A percentile compares a stretch with the other conserved stretches of the same genome.
Evolutionary conservation across 2,329 filamentous ascomycete species (phyloP).

Genomic region (Myriosclerotinia scirpicola): DNA sequence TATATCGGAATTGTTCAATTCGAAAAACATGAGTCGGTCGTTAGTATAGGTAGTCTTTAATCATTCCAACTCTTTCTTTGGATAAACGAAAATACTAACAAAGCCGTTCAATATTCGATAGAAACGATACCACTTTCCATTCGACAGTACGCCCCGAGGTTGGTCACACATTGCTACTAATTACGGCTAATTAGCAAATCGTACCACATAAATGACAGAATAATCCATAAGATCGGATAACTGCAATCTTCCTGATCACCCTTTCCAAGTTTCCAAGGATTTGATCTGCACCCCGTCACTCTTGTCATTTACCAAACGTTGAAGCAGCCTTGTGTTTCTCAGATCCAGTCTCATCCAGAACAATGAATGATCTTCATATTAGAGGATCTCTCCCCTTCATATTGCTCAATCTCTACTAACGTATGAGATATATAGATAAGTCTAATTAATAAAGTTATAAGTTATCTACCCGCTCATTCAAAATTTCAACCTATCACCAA

Average conservation of each 20-base stretch:
- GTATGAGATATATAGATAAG: not conserved
- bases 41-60: not conserved
- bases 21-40: not conserved
- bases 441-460: not conserved
- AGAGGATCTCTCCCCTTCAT: not conserved
- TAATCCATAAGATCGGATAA: not conserved
- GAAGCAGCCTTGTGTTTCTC: not conserved
- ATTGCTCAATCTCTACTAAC: not conserved
- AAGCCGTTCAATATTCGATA: no score
- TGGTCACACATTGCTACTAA: not conserved
- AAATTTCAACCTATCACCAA: not conserved
- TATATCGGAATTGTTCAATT: constrained; percentile 6
- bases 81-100: no score
- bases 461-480: not conserved
- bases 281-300: not conserved
- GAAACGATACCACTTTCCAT: no score
- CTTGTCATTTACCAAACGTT: not conserved
- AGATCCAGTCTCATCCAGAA: not conserved
- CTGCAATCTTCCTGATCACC: not conserved
- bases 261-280: not conserved
- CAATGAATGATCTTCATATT: not conserved
- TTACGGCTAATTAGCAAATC: not conserved
- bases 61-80: no score
- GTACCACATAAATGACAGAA: no score
- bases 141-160: not conserved